Evolutionary conservation across 345 rosid species (phyloP).

Genomic region (Erodium maritimum): DNA sequence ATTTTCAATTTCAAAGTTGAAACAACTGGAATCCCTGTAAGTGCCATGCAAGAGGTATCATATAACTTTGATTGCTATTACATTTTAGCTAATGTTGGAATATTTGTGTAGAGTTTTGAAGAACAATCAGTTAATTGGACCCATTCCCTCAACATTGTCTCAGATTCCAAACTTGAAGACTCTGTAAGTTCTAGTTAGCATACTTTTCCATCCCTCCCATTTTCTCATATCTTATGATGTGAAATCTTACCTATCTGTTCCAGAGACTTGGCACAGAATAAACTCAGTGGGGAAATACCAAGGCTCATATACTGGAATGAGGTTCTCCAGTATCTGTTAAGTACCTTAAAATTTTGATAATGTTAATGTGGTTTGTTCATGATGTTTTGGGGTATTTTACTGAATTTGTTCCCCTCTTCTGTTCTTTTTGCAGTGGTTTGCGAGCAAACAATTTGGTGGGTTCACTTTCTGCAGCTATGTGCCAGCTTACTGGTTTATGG

Average conservation of each 20-base stretch:
- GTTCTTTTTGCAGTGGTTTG: slow-evolving; percentile 43
- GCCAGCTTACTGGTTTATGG: slow-evolving; percentile 93
- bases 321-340: slow-evolving; percentile 95
- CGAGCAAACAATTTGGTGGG: slow-evolving; percentile 92
- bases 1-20: slow-evolving; percentile 78
- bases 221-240: neutral
- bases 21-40: slow-evolving; percentile 71
- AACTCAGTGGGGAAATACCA: slow-evolving; percentile 87
- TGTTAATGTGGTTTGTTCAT: no score
- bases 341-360: slow-evolving; percentile 11
- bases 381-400: no score
- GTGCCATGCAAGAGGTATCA: slow-evolving; percentile 10
- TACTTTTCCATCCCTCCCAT: neutral
- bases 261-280: slow-evolving; percentile 90
- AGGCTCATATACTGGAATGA: slow-evolving; percentile 97
- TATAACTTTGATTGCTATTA: no score
- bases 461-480: slow-evolving; percentile 71
- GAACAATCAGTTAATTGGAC: slow-evolving; percentile 86
- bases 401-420: neutral
- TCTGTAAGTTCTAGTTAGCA: slow-evolving; percentile 38
- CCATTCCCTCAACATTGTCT: slow-evolving; percentile 80
- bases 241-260: neutral
- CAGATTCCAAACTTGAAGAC: slow-evolving; percentile 87
- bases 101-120: slow-evolving; percentile 45
- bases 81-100: neutral